Conservation (phyloP, 2,329 filamentous ascomycete species). For the Trichophyton schoenleinii region DNA sequence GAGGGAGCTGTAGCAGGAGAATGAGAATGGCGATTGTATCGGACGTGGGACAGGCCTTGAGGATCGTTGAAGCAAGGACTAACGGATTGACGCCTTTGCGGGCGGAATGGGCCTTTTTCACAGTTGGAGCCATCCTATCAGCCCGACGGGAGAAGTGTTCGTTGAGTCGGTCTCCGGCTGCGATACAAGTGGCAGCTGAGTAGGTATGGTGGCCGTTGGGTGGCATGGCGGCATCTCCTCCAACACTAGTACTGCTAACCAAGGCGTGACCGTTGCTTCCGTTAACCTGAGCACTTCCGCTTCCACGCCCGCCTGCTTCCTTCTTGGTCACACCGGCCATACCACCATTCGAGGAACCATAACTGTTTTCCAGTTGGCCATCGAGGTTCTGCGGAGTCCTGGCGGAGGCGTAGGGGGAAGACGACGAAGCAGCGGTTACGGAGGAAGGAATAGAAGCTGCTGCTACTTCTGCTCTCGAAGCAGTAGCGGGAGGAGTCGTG, state of each 20-base stretch:
- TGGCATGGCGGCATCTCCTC: background rate
- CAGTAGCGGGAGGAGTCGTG: constrained; percentile 17
- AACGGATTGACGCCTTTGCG: constrained; percentile 54
- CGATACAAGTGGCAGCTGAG: constrained; percentile 22
- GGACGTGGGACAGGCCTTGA: constrained; percentile 78
- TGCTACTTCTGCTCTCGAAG: background rate
- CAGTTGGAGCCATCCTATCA: constrained; percentile 17
- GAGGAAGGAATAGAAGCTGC: background rate
- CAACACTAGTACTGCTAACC: background rate
- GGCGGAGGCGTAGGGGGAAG: constrained; percentile 24
- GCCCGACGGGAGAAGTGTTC: constrained; percentile 21
- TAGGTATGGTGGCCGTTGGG: constrained; percentile 22
- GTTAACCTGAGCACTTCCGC: background rate
- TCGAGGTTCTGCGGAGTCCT: constrained; percentile 6
- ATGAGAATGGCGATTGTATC: constrained; percentile 96
- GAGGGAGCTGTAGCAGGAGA: constrained; percentile 82
- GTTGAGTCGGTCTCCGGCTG: constrained; percentile 14
- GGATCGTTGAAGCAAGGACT: constrained; percentile 69
- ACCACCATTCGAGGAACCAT: constrained; percentile 18
- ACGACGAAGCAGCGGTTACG: constrained; percentile 21
- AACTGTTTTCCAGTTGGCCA: constrained; percentile 17
- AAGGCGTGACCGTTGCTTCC: constrained; percentile 20
- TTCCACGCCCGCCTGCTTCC: constrained; percentile 15
- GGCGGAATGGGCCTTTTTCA: constrained; percentile 22
- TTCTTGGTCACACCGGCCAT: constrained; percentile 21